phyloP scores from a whole-genome alignment of 2,329 filamentous ascomycete species.

The Nemania sp. region DNA sequence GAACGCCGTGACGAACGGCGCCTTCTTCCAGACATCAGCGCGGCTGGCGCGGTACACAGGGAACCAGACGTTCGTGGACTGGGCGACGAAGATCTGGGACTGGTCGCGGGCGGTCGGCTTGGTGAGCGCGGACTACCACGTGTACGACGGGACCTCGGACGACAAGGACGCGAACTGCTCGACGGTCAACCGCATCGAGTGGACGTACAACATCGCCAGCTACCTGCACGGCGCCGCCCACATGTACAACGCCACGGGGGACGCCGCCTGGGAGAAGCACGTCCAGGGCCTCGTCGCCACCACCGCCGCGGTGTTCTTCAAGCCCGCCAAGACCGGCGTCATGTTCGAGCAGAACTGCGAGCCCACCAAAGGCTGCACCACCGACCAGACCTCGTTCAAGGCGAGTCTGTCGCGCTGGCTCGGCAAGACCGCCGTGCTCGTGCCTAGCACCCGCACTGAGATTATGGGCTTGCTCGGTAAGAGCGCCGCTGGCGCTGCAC shows the following conservation, averaged over 20 bases:
- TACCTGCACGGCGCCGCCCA: conserved; percentile 44
- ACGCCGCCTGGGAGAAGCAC: conserved; percentile 48
- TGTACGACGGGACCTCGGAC: conserved; percentile 61
- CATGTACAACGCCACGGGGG: conserved; percentile 46
- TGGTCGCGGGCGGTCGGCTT: conserved; percentile 56
- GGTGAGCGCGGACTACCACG: conserved; percentile 58
- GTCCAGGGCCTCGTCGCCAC: conserved; percentile 51
- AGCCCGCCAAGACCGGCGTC: conserved; percentile 42
- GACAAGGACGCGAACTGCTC: conserved; percentile 52
- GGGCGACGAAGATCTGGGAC: conserved; percentile 73
- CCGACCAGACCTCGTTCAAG: conserved; percentile 45
- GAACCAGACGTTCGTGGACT: conserved; percentile 76
- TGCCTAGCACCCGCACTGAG: conserved; percentile 31
- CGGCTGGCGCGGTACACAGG: conserved; percentile 77
- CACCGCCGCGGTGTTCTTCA: conserved; percentile 48
- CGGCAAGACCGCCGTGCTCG: conserved; percentile 45
- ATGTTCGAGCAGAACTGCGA: conserved; percentile 64
- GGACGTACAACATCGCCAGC: conserved; percentile 38
- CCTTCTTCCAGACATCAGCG: conserved; percentile 72
- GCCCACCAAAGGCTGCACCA: conserved; percentile 36
- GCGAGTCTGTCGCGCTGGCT: conserved; percentile 52
- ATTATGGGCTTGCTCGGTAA: conserved; percentile 33
- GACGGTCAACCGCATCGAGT: conserved; percentile 53
- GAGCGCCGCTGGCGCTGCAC: conserved; percentile 46
- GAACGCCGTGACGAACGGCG: conserved; percentile 68